A percentile compares a stretch with the other conserved stretches of the same genome.
Conservation (phyloP, 176 grass and related monocot species). For the Rhynchospora breviuscula region DNA sequence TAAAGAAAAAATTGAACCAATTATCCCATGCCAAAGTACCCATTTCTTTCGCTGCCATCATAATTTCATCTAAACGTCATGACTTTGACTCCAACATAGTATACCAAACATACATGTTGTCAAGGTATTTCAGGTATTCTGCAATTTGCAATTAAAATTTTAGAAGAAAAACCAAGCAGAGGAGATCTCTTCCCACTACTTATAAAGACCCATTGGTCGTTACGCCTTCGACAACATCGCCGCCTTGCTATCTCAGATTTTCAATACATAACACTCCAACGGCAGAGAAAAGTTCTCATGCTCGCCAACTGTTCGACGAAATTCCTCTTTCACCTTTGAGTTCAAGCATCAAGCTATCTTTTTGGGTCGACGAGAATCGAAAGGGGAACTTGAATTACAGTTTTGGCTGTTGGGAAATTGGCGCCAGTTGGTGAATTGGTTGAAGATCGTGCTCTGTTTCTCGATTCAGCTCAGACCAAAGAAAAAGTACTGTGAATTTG, state of each 20-base stretch:
- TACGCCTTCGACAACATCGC: slow-evolving; percentile 6
- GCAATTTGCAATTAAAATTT: neutral
- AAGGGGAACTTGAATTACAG: neutral
- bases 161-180: neutral
- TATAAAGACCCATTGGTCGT: slow-evolving; percentile 5
- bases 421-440: neutral
- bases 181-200: neutral
- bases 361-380: neutral
- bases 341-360: neutral
- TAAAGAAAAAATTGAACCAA: neutral
- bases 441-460: neutral
- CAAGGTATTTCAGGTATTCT: neutral
- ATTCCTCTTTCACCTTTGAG: neutral
- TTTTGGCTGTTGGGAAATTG: neutral
- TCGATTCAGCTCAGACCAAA: neutral
- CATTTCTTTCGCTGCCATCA: neutral
- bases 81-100: neutral
- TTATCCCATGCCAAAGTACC: neutral
- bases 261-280: neutral
- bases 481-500: neutral
- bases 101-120: neutral
- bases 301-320: neutral
- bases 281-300: neutral
- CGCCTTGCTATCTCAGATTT: slow-evolving; percentile 2
- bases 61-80: neutral